Conservation (phyloP, 768 basidiomycete genomes). For the Rossbeevera mucosa region DNA sequence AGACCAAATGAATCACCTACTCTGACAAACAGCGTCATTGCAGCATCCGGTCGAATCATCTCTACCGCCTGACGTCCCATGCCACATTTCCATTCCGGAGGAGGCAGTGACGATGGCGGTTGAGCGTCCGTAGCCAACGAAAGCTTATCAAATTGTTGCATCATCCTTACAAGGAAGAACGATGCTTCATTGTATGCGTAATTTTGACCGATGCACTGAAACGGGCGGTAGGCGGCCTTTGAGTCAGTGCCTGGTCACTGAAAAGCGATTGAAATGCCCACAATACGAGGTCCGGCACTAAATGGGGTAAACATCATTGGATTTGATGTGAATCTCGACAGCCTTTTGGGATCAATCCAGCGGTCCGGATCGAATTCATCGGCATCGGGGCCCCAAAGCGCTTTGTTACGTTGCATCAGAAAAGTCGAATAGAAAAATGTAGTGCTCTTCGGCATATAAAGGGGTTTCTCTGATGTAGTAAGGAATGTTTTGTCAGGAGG, state of each 20-base stretch:
- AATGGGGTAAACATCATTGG: slow-evolving; percentile 73
- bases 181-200: slow-evolving; percentile 75
- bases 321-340: slow-evolving; percentile 48
- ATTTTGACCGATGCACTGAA: slow-evolving; percentile 65
- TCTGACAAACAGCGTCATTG: slow-evolving; percentile 64
- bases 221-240: slow-evolving; percentile 10
- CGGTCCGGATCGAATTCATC: slow-evolving; percentile 75
- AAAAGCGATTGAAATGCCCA: slow-evolving; percentile 22
- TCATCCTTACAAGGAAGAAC: slow-evolving; percentile 63
- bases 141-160: slow-evolving; percentile 62
- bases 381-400: slow-evolving; percentile 72
- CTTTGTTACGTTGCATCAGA: slow-evolving; percentile 61
- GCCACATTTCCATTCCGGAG: slow-evolving; percentile 46
- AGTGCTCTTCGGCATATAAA: slow-evolving; percentile 58
- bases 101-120: slow-evolving; percentile 59
- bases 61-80: slow-evolving; percentile 50
- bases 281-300: slow-evolving; percentile 62
- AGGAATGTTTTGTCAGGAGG: slow-evolving; percentile 46
- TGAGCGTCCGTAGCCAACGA: slow-evolving; percentile 58
- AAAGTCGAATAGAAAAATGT: slow-evolving; percentile 57
- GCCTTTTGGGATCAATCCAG: slow-evolving; percentile 61
- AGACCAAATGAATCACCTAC: slow-evolving; percentile 32
- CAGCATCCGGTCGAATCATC: slow-evolving; percentile 57
- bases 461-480: slow-evolving; percentile 32
- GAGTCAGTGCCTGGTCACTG: slow-evolving; percentile 5